phyloP scores from a whole-genome alignment of 139 green algal species.

The Deuterostichococcus epilithicus region DNA sequence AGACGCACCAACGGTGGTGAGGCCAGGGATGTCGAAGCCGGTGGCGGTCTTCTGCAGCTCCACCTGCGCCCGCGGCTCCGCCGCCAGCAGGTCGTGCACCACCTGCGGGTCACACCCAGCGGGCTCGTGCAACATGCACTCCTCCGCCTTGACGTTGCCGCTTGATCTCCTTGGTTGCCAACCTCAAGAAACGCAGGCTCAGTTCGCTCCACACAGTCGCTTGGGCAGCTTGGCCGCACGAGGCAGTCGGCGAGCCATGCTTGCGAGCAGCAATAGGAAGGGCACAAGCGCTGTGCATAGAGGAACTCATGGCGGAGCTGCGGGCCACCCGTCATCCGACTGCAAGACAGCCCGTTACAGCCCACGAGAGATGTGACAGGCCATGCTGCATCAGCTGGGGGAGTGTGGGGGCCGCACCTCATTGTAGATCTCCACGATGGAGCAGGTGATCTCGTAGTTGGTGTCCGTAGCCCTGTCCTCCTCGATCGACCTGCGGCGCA shows the following conservation, averaged over 20 bases:
- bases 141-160: no score
- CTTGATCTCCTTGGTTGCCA: no score
- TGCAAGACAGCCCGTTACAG: neutral
- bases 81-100: slow-evolving; percentile 28
- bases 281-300: no score
- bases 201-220: no score
- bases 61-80: slow-evolving; percentile 9
- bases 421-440: slow-evolving; percentile 78
- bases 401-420: slow-evolving; percentile 31
- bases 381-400: neutral
- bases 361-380: neutral
- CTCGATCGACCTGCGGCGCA: slow-evolving; percentile 39
- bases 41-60: slow-evolving; percentile 23
- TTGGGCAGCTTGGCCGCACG: no score
- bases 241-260: no score
- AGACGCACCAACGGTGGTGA: slow-evolving; percentile 15
- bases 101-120: neutral
- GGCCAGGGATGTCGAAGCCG: slow-evolving; percentile 29
- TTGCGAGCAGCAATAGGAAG: no score
- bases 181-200: no score
- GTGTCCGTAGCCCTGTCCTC: slow-evolving; percentile 38
- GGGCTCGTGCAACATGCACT: no score
- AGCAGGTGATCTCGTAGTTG: slow-evolving; percentile 48
- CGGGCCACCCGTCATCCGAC: neutral
- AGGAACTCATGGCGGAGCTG: no score